A percentile compares a stretch with the other conserved stretches of the same genome.
These are phyloP conservation scores for Cercospora nicotianae DNA, from an alignment of 2,329 filamentous ascomycete species.

Conservation along the genomic window DNA sequence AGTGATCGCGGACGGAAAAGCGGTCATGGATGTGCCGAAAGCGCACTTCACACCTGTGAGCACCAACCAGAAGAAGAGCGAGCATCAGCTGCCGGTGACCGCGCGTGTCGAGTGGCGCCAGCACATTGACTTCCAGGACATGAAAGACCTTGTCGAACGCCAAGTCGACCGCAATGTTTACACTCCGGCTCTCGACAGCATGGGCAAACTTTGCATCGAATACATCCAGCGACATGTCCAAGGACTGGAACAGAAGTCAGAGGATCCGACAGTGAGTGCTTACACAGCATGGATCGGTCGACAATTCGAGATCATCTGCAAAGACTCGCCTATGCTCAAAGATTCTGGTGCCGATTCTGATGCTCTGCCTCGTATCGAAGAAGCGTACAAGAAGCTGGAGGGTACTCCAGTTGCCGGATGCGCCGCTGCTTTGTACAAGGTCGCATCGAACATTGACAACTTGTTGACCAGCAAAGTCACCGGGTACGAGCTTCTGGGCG, in stretches of 20 bases:
- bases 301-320: neutral
- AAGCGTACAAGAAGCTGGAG: neutral
- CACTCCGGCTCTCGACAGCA: neutral
- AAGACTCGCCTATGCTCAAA: neutral
- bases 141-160: neutral
- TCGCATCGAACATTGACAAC: neutral
- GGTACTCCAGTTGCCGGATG: neutral
- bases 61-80: neutral
- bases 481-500: neutral
- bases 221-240: neutral
- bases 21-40: neutral
- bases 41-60: neutral
- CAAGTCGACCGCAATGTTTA: neutral
- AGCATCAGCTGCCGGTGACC: neutral
- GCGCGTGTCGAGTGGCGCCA: slow-evolving; percentile 2
- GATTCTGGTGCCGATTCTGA: neutral
- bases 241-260: neutral
- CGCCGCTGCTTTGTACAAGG: neutral
- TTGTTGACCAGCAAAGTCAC: neutral
- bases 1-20: neutral
- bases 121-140: neutral
- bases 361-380: neutral
- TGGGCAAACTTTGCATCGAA: neutral
- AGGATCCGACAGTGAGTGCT: neutral
- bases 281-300: neutral